Conservation (phyloP, 805 yeast genomes). For the Clavispora vitiphila region DNA sequence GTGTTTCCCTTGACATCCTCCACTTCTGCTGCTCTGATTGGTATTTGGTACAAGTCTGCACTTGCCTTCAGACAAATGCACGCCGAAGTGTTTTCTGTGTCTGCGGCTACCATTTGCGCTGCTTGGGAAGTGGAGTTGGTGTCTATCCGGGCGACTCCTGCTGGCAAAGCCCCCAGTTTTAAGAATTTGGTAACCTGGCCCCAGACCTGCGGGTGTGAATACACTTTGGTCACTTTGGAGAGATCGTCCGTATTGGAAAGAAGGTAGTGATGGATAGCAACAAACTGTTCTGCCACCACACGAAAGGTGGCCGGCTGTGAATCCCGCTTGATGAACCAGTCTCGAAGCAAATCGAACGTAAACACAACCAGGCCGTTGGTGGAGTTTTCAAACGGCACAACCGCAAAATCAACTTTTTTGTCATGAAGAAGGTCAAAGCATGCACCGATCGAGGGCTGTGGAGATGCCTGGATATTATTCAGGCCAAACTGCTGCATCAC, state of each 20-base stretch:
- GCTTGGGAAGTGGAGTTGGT: constrained; percentile 81
- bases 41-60: constrained; percentile 10
- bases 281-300: constrained; percentile 76
- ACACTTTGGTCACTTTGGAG: constrained; percentile 48
- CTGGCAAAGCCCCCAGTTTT: constrained; percentile 20
- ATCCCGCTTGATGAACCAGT: constrained; percentile 40
- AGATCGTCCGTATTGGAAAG: constrained; percentile 44
- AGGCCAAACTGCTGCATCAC: constrained; percentile 48
- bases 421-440: constrained; percentile 57
- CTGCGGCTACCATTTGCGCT: constrained; percentile 53
- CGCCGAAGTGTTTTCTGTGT: constrained; percentile 39
- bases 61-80: constrained; percentile 15
- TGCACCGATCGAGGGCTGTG: constrained; percentile 43
- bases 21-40: constrained; percentile 33
- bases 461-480: constrained; percentile 22
- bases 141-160: constrained; percentile 51
- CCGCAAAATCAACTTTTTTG: constrained; percentile 55
- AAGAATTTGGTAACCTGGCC: constrained; percentile 75
- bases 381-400: constrained; percentile 90
- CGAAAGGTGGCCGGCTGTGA: constrained; percentile 30
- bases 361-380: constrained; percentile 90
- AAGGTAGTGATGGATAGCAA: constrained; percentile 75
- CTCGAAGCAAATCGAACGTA: constrained; percentile 77
- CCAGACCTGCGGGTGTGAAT: constrained; percentile 98
- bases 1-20: constrained; percentile 76